Percentiles rank a stretch among this genome's conserved stretches.
These are phyloP conservation scores for Herpetomonas samuelpessoai DNA, from an alignment of 208 protist species.

Conservation along the genomic window DNA sequence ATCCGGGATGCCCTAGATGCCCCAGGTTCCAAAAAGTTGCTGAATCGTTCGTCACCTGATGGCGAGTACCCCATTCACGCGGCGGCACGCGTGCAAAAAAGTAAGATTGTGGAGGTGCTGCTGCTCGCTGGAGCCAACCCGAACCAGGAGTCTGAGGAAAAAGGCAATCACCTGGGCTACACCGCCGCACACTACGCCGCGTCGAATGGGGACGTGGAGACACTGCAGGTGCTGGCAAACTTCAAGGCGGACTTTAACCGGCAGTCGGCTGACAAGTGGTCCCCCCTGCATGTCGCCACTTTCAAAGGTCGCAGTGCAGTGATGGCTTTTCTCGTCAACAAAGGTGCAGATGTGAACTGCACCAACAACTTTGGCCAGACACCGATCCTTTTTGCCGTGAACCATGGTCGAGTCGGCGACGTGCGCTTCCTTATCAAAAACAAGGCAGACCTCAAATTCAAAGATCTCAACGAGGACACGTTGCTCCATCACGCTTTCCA, in stretches of 20 bases:
- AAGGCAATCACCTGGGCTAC: constrained; percentile 43
- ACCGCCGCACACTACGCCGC: constrained; percentile 58
- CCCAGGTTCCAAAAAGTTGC: constrained; percentile 38
- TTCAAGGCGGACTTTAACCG: constrained; percentile 29
- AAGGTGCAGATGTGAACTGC: constrained; percentile 53
- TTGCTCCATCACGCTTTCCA: constrained; percentile 62
- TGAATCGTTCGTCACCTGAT: constrained; percentile 50
- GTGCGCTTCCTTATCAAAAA: constrained; percentile 38
- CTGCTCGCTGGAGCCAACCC: constrained; percentile 36
- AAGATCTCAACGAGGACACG: constrained; percentile 33
- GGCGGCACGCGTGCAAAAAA: constrained; percentile 18
- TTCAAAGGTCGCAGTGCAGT: constrained; percentile 38
- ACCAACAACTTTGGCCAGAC: constrained; percentile 31
- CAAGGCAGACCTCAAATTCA: constrained; percentile 25
- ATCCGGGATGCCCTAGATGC: constrained; percentile 94
- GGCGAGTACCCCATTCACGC: constrained; percentile 57
- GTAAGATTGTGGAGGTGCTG: constrained; percentile 29
- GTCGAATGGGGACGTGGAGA: constrained; percentile 18
- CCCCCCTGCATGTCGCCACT: constrained; percentile 54
- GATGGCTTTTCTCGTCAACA: constrained; percentile 31
- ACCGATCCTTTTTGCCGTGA: constrained; percentile 49
- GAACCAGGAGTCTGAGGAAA: constrained; percentile 28
- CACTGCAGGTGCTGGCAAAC: constrained; percentile 36
- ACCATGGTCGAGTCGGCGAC: constrained; percentile 40
- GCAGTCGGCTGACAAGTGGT: constrained; percentile 43